Evolutionary conservation across 805 yeast species (phyloP).

Genomic region (Candida insectalens): DNA sequence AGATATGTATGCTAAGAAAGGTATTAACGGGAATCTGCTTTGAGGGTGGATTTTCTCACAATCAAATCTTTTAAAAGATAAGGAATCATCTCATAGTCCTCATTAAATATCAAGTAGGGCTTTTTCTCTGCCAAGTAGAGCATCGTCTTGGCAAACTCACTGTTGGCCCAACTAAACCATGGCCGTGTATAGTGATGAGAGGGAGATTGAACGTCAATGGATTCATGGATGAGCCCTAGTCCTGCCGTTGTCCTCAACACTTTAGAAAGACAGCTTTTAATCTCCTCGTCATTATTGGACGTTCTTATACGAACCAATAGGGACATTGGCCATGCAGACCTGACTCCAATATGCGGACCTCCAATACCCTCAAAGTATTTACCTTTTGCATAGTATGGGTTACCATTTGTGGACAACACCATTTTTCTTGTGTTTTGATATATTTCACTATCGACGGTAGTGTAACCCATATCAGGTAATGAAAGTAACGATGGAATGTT

Average conservation of each 20-base stretch:
- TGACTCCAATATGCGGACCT: slow-evolving; percentile 81
- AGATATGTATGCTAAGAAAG: too few species aligned
- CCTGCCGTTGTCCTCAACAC: slow-evolving; percentile 58
- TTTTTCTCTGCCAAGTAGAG: slow-evolving; percentile 62
- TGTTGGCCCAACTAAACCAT: slow-evolving; percentile 94
- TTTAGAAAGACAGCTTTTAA: slow-evolving; percentile 34
- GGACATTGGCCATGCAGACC: slow-evolving; percentile 88
- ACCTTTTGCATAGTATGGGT: slow-evolving; percentile 71
- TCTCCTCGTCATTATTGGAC: slow-evolving; percentile 61
- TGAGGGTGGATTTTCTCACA: too few species aligned
- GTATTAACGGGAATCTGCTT: too few species aligned
- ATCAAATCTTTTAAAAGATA: too few species aligned
- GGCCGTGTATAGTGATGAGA: slow-evolving; percentile 58
- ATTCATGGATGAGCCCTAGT: slow-evolving; percentile 79
- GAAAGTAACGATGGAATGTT: slow-evolving; percentile 77
- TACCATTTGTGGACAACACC: slow-evolving; percentile 59
- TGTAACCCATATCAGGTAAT: slow-evolving; percentile 70
- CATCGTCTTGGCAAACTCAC: slow-evolving; percentile 86
- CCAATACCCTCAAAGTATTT: slow-evolving; percentile 66
- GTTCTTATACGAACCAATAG: slow-evolving; percentile 69
- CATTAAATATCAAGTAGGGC: slow-evolving; percentile 60
- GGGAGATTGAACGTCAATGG: slow-evolving; percentile 52
- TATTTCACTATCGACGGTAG: slow-evolving; percentile 38
- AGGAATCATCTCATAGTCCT: slow-evolving; percentile 18
- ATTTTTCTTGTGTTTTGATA: slow-evolving; percentile 74